Conservation (phyloP, 2,329 filamentous ascomycete genomes). For the Orbilia ellipsospora region DNA sequence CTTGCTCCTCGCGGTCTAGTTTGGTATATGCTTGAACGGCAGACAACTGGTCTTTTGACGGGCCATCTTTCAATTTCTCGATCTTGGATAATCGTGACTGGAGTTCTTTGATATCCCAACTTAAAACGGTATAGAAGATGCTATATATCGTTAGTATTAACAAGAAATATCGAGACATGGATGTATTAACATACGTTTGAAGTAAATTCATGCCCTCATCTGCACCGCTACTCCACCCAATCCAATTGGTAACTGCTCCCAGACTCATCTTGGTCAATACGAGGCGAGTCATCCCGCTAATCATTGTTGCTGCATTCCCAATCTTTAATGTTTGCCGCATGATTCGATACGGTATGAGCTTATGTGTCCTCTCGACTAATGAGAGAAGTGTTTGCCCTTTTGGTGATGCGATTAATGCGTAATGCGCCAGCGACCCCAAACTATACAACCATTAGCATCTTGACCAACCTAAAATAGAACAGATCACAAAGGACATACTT, state of each 20-base stretch:
- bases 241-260: conserved; percentile 79
- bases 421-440: conserved; percentile 78
- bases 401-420: conserved; percentile 77
- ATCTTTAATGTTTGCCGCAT: conserved; percentile 78
- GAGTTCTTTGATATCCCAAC: conserved; percentile 78
- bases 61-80: conserved; percentile 71
- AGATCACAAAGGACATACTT: conserved; percentile 67
- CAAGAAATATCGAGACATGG: background rate
- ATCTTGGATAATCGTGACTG: conserved; percentile 73
- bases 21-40: conserved; percentile 71
- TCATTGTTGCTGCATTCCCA: conserved; percentile 84
- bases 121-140: conserved; percentile 78
- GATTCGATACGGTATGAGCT: conserved; percentile 76
- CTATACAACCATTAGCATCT: conserved; percentile 62
- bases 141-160: conserved; percentile 61
- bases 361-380: conserved; percentile 76
- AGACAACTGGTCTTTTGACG: conserved; percentile 71
- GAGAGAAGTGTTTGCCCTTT: conserved; percentile 80
- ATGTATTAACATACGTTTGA: conserved; percentile 66
- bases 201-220: conserved; percentile 84
- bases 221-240: conserved; percentile 76
- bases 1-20: conserved; percentile 69
- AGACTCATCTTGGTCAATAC: conserved; percentile 82
- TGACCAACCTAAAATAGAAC: conserved; percentile 1
- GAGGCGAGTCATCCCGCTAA: conserved; percentile 77